Evolutionary conservation across 805 yeast genomes (phyloP), one percentile per base, ranked within the genome.

Genomic region (Metschnikowia similis): DNA sequence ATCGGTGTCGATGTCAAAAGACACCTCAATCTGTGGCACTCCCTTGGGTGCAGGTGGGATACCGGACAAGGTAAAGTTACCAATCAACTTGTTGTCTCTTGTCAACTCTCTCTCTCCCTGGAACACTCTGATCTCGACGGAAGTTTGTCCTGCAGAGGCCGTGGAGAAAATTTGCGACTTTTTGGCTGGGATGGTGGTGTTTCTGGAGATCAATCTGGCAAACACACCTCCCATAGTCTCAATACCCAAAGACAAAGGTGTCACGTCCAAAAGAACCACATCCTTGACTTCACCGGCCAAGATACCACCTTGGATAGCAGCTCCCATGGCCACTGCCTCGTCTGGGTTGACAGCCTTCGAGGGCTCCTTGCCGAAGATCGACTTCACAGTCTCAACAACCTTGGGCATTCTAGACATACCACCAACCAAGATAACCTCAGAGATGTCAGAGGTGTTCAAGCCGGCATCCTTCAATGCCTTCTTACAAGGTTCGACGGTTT

Each of bases 61-160:
- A 75, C 97, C 97, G 57, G 94, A 79, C 65, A 90, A 81, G 55
- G 96, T 90, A 77, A 90, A 90, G 87, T 91, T 90, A 75, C 97
- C 97, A 71, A 90, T 88, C 71, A 91, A 82, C 80, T 91, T 90
- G 88, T 90, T 90, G 81, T 90, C 97, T 79, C 96, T 87, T 66
- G 92, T 96, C 68, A 91, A 84, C 79, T 90, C 97, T 82, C 97
- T 88, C 82, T 90, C 97, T 81, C 97, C 97, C 80, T 90, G 97
- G 96, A 89, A 91, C 54, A 90, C 97, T 79, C 97, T 86, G 77
- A 90, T 90, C 80, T 89, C 96, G 62, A 89, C 96, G 63, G 96
- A 87, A 58, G 96, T 89, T 81, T 89, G 97, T 70, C 96, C 96
- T 63, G 92, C 87, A 58, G 96, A 90, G 57, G 96, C 96, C 64